Percentiles rank a stretch among this genome's conserved stretches.
Evolutionary conservation across 345 rosid species (phyloP).

Genomic region (Mercurialis annua): DNA sequence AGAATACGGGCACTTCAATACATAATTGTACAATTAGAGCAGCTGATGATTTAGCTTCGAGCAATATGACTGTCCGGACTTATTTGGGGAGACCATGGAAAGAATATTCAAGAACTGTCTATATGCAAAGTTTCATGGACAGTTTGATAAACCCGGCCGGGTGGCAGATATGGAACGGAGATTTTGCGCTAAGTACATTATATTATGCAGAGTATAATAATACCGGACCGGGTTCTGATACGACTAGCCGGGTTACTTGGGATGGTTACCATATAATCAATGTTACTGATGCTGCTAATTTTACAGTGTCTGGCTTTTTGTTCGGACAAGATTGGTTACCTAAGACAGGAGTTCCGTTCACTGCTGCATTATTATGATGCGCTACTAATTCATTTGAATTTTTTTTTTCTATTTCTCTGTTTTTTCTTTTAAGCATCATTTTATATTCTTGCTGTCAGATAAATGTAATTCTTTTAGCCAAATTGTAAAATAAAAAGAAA

Average conservation of each 20-base stretch:
- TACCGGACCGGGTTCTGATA: slow-evolving; percentile 63
- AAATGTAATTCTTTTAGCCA: not conserved
- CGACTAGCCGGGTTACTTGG: slow-evolving; percentile 60
- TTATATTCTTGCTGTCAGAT: not conserved
- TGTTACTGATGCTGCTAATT: slow-evolving; percentile 60
- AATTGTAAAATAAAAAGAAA: not conserved
- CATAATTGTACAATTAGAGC: slow-evolving; percentile 58
- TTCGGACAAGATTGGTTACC: slow-evolving; percentile 71
- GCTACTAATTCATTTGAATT: not conserved
- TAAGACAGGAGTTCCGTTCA: slow-evolving; percentile 56
- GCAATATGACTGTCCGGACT: slow-evolving; percentile 40
- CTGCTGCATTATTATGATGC: slow-evolving; percentile 32
- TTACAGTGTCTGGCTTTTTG: slow-evolving; percentile 59
- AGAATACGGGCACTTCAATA: slow-evolving; percentile 77
- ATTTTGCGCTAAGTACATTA: slow-evolving; percentile 58
- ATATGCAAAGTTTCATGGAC: slow-evolving; percentile 51
- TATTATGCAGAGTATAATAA: slow-evolving; percentile 75
- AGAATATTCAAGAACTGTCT: slow-evolving; percentile 68
- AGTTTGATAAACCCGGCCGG: slow-evolving; percentile 60
- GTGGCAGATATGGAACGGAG: slow-evolving; percentile 64
- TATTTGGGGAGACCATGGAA: slow-evolving; percentile 93
- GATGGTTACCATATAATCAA: slow-evolving; percentile 56
- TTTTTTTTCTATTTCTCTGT: not conserved
- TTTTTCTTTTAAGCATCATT: not conserved
- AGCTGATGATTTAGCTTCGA: slow-evolving; percentile 58